Conservation (phyloP, 176 grass and related monocot species). For the Metroxylon sagu region DNA sequence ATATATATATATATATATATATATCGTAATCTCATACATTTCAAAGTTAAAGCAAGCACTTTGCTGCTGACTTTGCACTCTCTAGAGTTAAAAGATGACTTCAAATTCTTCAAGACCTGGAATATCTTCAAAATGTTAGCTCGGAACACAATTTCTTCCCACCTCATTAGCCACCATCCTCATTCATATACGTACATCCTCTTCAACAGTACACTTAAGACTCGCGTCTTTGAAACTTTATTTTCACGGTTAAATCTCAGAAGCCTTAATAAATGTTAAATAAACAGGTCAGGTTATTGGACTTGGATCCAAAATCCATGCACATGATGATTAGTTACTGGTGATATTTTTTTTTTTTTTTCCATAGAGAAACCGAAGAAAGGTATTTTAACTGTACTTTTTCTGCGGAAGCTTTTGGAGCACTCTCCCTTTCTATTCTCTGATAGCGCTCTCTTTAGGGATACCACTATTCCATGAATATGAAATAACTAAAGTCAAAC, state of each 20-base stretch:
- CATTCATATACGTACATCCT: constrained; percentile 40
- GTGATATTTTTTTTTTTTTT: too few relatives aligned
- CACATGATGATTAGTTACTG: too few relatives aligned
- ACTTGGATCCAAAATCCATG: too few relatives aligned
- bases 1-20: too few relatives aligned
- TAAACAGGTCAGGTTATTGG: too few relatives aligned
- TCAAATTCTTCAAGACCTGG: constrained; percentile 92
- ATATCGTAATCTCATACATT: not conserved
- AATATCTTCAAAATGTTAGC: constrained; percentile 42
- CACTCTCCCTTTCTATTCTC: too few relatives aligned
- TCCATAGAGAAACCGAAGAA: too few relatives aligned
- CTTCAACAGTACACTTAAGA: constrained; percentile 87
- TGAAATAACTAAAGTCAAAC: too few relatives aligned
- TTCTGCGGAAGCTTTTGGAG: too few relatives aligned
- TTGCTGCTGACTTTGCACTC: constrained; percentile 82
- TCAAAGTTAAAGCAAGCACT: constrained; percentile 54
- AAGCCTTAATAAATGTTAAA: constrained; percentile 37
- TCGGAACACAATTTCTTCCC: constrained; percentile 76
- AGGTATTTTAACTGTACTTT: too few relatives aligned
- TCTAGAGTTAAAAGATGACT: constrained; percentile 66
- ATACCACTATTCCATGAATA: too few relatives aligned
- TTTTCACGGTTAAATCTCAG: constrained; percentile 66
- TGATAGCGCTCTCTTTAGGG: too few relatives aligned
- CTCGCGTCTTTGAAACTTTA: constrained; percentile 86
- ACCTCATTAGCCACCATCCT: constrained; percentile 27